Conservation (phyloP, 805 yeast genomes). For the Teunomyces aglyptinius region DNA sequence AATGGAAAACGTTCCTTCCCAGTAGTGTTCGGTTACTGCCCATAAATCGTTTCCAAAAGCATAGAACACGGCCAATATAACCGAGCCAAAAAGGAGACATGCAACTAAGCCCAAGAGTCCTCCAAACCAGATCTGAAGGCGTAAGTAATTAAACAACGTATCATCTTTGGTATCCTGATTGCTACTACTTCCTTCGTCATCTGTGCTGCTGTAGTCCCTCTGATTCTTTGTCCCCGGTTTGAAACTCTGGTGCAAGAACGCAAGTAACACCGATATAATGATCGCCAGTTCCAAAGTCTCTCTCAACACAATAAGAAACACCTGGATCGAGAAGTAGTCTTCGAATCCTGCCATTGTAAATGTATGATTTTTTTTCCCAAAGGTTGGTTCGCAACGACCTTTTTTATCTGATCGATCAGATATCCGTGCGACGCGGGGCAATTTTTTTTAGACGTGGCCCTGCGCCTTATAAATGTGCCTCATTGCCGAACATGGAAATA, state of each 20-base stretch:
- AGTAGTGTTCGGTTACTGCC: constrained; percentile 46
- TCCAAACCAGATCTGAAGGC: constrained; percentile 44
- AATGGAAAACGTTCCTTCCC: constrained; percentile 48
- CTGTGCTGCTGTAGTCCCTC: neutral
- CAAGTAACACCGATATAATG: constrained; percentile 68
- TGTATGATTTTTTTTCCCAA: too few relatives aligned
- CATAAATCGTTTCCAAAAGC: constrained; percentile 44
- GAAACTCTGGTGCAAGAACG: constrained; percentile 64
- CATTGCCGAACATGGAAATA: neutral
- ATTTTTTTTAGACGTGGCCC: neutral
- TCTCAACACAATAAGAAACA: constrained; percentile 68
- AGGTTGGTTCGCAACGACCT: neutral
- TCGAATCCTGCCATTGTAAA: constrained; percentile 6
- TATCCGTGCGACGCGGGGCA: neutral
- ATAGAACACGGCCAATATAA: constrained; percentile 39
- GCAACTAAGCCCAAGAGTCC: constrained; percentile 38
- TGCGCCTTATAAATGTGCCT: neutral
- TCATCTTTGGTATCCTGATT: neutral
- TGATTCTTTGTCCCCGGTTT: constrained; percentile 17
- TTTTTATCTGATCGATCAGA: constrained; percentile 6
- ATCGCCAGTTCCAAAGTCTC: constrained; percentile 78
- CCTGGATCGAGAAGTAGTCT: constrained; percentile 59
- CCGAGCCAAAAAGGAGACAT: constrained; percentile 41
- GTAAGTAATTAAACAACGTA: constrained; percentile 19
- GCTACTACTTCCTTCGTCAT: neutral